Conservation (phyloP, 306 rosid species). For the Mimosa bimucronata region DNA sequence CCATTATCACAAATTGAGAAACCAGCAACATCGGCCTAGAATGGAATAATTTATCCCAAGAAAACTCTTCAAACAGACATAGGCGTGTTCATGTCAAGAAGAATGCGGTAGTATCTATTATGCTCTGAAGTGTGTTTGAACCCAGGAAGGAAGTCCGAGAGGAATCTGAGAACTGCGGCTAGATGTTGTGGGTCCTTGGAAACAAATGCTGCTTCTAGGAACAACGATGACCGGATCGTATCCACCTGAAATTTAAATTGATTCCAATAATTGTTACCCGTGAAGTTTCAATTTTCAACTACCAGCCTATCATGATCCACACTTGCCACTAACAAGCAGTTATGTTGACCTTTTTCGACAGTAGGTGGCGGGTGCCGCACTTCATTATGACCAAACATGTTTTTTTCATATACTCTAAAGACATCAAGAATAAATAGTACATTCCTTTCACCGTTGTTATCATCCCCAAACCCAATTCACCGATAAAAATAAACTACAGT, state of each 20-base stretch:
- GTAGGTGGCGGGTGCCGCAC: not conserved
- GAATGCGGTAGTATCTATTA: constrained; percentile 68
- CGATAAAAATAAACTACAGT: not conserved
- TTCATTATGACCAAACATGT: constrained; percentile 14
- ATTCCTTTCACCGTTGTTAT: not conserved
- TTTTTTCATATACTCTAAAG: not conserved
- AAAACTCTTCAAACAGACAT: constrained; percentile 52
- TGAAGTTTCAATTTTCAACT: constrained; percentile 1
- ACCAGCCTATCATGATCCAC: not conserved
- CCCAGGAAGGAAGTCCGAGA: constrained; percentile 77
- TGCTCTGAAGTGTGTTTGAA: constrained; percentile 73
- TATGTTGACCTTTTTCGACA: not conserved
- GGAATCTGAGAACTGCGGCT: constrained; percentile 88
- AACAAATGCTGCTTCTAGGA: constrained; percentile 79
- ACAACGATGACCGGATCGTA: constrained; percentile 79
- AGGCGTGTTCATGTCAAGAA: constrained; percentile 71
- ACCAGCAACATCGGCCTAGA: constrained; percentile 20
- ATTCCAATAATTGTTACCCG: constrained; percentile 32
- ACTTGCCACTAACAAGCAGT: constrained; percentile 21
- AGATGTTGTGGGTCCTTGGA: constrained; percentile 74
- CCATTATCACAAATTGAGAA: constrained; percentile 10
- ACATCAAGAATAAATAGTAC: not conserved
- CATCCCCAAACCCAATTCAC: not conserved
- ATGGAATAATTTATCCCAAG: constrained; percentile 4
- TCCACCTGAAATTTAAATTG: constrained; percentile 73